These are phyloP conservation scores for Paecilomyces formosus DNA, from an alignment of 2,329 filamentous ascomycete genomes.

Conservation along the genomic window DNA sequence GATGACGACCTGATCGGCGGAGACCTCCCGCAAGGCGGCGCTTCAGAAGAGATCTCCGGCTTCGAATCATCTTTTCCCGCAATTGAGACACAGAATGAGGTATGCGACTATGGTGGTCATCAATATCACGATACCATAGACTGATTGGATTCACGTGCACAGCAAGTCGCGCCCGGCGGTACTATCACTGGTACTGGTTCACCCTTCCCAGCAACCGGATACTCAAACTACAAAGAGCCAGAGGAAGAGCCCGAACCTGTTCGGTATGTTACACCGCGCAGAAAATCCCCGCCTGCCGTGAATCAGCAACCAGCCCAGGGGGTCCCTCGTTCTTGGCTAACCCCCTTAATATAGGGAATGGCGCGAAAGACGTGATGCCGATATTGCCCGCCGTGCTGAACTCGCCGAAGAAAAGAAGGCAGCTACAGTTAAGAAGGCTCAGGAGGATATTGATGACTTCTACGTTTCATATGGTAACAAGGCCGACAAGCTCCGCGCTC, in stretches of 20 bases:
- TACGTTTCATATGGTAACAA: conserved; percentile 99
- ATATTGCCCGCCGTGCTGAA: conserved; percentile 75
- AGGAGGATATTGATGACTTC: conserved; percentile 95
- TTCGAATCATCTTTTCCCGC: conserved; percentile 92
- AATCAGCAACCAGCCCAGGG: not conserved
- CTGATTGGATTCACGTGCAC: conserved; percentile 11
- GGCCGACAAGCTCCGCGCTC: conserved; percentile 85
- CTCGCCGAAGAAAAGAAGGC: conserved; percentile 74
- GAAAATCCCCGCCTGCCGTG: not conserved
- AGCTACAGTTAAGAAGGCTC: conserved; percentile 80
- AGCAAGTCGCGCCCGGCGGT: conserved; percentile 67
- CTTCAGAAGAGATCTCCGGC: conserved; percentile 44
- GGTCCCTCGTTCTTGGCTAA: not conserved
- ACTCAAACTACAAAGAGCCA: conserved; percentile 46
- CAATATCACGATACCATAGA: not conserved
- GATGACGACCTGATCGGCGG: conserved; percentile 67
- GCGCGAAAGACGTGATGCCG: conserved; percentile 80
- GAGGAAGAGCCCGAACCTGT: conserved; percentile 87
- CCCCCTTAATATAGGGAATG: conserved; percentile 53
- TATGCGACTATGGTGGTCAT: conserved; percentile 25
- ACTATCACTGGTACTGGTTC: conserved; percentile 66
- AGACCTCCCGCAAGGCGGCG: conserved; percentile 19
- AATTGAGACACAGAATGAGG: conserved; percentile 66
- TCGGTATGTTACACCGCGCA: conserved; percentile 36
- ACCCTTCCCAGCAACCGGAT: conserved; percentile 48